Conservation (phyloP, 345 rosid species). For the Capsella bursapastoris region DNA sequence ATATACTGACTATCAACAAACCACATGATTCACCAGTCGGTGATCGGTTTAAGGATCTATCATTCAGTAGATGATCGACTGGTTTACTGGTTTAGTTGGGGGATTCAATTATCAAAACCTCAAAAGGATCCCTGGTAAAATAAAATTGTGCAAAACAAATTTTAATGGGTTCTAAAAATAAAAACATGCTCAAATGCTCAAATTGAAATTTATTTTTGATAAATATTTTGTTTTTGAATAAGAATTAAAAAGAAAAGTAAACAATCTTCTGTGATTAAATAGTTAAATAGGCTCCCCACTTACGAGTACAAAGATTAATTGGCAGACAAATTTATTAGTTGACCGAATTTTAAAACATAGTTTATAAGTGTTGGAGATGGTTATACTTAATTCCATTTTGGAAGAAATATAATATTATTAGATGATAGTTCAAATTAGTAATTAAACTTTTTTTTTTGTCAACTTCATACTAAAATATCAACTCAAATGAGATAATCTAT, state of each 20-base stretch:
- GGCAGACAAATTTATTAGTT: not conserved
- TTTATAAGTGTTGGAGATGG: no score
- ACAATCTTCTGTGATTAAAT: no score
- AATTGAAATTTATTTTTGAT: not conserved
- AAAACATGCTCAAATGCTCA: not conserved
- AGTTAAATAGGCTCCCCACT: not conserved
- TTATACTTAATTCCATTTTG: not conserved
- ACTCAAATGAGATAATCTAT: no score
- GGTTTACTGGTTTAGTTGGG: constrained; percentile 7
- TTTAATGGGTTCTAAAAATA: not conserved
- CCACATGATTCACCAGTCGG: not conserved
- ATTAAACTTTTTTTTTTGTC: no score
- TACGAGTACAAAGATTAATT: not conserved
- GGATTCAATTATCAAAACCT: not conserved
- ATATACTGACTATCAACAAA: not conserved
- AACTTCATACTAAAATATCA: no score
- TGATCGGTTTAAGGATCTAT: not conserved
- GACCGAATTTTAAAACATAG: not conserved
- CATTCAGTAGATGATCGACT: no score
- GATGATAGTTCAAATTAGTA: not conserved
- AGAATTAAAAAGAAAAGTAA: not conserved
- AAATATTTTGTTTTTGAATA: not conserved
- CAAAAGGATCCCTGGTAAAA: not conserved
- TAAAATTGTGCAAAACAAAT: not conserved
- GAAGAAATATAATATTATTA: not conserved